Base-by-base conservation (phyloP, 2,329 filamentous ascomycete species). In the Apiospora arundinis region DNA sequence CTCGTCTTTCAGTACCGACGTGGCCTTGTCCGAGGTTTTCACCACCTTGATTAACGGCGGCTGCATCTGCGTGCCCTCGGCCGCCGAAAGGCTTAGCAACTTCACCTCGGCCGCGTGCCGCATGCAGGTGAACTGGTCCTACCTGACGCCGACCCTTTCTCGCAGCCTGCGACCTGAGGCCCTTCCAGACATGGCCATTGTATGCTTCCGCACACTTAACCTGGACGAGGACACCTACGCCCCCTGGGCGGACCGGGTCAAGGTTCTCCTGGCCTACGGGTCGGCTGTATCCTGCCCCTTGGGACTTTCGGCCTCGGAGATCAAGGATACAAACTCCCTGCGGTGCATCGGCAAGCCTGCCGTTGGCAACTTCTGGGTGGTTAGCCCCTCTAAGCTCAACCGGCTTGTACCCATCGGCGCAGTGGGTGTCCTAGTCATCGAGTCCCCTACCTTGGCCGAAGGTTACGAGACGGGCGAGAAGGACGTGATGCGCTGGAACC, bases 391-490 rank as follows among this genome's bases (percentile, higher is more conserved):
- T 4, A 84, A 89, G 69, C 82, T 83, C 42, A 83, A 83, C 73
- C 84, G 83, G 45, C 81, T 88, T 48, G 83, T 88, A 80, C 88
- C 87, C 0, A 78, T 88, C 16, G 89, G 89, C 1, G 83, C 86
- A 0, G 80, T 89, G 0, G 88, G 88, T 0, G 90, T 92, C 75
- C 81, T 92, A 2, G 83, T 91, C 4, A 86, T 92, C 45, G 89
- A 91, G 74, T 89, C 89, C 0, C 87, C 87, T 0, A 88, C 83
- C 0, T 76, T 86, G 8, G 83, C 83, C 2, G 82, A 83, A 72
- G 79, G 79, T 5, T 82, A 84, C 18, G 75, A 83, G 68, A 75
- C 80, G 69, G 68, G 76, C 66, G 76, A 77, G 73, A 67, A 80
- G 72, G 73, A 81, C 76, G 63, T 78, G 2, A 75, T 75, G 56